phyloP scores from a whole-genome alignment of 2,329 filamentous ascomycete species.

The Hypoxylon sp. region DNA sequence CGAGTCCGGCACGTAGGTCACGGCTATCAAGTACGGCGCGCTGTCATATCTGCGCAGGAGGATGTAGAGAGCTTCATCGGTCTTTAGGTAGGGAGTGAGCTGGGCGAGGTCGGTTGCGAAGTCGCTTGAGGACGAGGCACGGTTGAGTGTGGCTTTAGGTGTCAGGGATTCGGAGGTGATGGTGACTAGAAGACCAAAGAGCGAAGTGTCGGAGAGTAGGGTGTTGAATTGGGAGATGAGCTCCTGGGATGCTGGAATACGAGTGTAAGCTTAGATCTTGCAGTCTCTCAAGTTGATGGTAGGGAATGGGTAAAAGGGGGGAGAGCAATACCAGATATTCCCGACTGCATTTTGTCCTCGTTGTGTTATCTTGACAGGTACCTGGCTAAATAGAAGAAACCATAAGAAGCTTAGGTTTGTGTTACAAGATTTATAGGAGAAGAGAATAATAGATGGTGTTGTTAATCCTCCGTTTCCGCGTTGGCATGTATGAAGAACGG shows the following conservation, averaged over 20 bases:
- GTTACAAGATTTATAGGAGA: neutral
- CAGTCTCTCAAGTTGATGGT: neutral
- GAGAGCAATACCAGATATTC: slow-evolving; percentile 69
- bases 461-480: neutral
- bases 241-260: slow-evolving; percentile 73
- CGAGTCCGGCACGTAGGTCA: slow-evolving; percentile 81
- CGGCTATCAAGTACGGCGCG: slow-evolving; percentile 68
- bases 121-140: slow-evolving; percentile 58
- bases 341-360: slow-evolving; percentile 73
- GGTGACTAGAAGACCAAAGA: slow-evolving; percentile 75
- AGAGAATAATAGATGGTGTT: slow-evolving; percentile 1
- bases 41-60: slow-evolving; percentile 73
- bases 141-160: slow-evolving; percentile 64
- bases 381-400: neutral
- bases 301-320: neutral
- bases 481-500: slow-evolving; percentile 3
- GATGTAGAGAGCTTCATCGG: slow-evolving; percentile 75
- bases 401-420: neutral
- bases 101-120: slow-evolving; percentile 72
- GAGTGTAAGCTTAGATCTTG: slow-evolving; percentile 5
- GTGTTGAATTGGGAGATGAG: slow-evolving; percentile 76
- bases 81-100: slow-evolving; percentile 70
- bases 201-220: slow-evolving; percentile 67
- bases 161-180: slow-evolving; percentile 75
- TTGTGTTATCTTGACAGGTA: neutral